Evolutionary conservation across 192 early-diverging fungal genomes (phyloP).

Genomic region (Podila verticillata): DNA sequence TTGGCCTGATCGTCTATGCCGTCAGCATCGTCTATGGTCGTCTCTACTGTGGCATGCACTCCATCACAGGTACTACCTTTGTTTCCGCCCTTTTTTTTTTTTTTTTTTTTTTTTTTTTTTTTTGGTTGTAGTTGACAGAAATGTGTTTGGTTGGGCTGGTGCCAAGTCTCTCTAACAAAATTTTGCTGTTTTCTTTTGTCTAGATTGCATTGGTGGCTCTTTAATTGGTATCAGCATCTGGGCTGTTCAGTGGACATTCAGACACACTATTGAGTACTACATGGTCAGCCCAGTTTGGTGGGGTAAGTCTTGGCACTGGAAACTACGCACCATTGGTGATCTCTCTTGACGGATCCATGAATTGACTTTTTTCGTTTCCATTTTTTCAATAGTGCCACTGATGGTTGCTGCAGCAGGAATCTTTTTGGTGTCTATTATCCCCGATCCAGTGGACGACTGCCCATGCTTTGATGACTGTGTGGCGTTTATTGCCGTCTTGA

Average conservation of each 20-base stretch:
- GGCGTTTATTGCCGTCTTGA: constrained; percentile 69
- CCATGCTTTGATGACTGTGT: constrained; percentile 82
- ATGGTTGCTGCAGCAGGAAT: constrained; percentile 24
- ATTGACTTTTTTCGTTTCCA: too few species aligned
- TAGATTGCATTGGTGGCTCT: constrained; percentile 66
- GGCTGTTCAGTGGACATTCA: constrained; percentile 64
- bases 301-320: constrained; percentile 7
- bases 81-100: constrained; percentile 24
- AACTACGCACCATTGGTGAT: neutral
- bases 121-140: neutral
- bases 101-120: too few species aligned
- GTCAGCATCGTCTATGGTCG: constrained; percentile 75
- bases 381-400: constrained; percentile 16
- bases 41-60: constrained; percentile 92
- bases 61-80: constrained; percentile 54
- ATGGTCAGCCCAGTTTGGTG: constrained; percentile 45
- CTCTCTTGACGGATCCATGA: neutral
- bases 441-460: constrained; percentile 76
- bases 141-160: neutral
- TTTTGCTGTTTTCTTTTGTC: neutral
- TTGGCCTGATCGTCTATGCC: constrained; percentile 60
- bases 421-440: constrained; percentile 54
- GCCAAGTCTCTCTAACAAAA: neutral
- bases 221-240: constrained; percentile 71
- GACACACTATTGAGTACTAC: constrained; percentile 33